Conservation (phyloP, 106 monocot species). For the Acanthochlamys bracteata region DNA sequence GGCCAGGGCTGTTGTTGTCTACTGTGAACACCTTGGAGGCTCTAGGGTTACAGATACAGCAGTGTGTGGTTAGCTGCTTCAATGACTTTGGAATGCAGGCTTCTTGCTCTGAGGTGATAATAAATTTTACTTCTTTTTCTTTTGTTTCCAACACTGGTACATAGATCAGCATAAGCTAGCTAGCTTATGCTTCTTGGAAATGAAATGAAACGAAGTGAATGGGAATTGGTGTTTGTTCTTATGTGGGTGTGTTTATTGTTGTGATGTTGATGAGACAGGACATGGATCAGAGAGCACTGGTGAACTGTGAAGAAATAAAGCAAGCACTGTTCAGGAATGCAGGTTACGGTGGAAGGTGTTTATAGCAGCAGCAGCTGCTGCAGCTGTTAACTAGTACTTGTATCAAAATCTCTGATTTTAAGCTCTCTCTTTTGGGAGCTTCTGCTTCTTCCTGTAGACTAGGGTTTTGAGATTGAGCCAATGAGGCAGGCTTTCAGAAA, state of each 20-base stretch:
- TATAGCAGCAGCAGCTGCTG: constrained; percentile 27
- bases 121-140: neutral
- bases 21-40: constrained; percentile 80
- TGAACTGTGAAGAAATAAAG: constrained; percentile 77
- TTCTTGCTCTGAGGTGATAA: constrained; percentile 75
- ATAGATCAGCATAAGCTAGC: neutral
- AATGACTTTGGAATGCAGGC: constrained; percentile 98
- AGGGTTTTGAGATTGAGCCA: too few species aligned
- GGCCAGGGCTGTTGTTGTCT: constrained; percentile 75
- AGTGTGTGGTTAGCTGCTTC: constrained; percentile 92
- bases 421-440: neutral
- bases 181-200: neutral
- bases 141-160: neutral
- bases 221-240: neutral
- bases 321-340: constrained; percentile 86
- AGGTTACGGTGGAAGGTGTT: constrained; percentile 79
- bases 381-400: too few species aligned
- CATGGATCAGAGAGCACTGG: constrained; percentile 38
- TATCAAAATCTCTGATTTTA: neutral
- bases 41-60: constrained; percentile 80
- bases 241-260: neutral
- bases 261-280: constrained; percentile 23
- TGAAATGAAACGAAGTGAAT: neutral
- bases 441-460: neutral
- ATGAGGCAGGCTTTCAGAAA: too few species aligned